Percentiles rank a stretch among this genome's conserved stretches.
phyloP scores from a whole-genome alignment of 2,329 filamentous ascomycete genomes.

The Ascochyta rabiei region DNA sequence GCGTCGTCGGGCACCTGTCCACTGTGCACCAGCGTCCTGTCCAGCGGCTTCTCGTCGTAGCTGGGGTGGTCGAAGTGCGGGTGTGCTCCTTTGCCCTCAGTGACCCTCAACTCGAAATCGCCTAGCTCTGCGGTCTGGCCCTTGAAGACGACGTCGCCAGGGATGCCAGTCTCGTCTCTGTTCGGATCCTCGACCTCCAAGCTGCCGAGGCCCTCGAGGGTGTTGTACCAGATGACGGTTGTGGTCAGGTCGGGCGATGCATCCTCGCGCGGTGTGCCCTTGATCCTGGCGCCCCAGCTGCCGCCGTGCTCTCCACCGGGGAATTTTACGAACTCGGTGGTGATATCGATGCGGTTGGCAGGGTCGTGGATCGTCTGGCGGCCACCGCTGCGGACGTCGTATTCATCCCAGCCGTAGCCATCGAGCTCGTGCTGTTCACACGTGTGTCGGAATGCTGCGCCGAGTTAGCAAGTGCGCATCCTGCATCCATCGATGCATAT shows the following conservation, averaged over 20 bases:
- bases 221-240: conserved; percentile 80
- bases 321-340: conserved; percentile 91
- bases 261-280: conserved; percentile 76
- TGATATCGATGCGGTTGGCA: conserved; percentile 86
- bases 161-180: conserved; percentile 54
- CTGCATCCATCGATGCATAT: conserved; percentile 14
- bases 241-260: conserved; percentile 71
- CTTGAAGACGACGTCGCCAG: conserved; percentile 69
- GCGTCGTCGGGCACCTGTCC: conserved; percentile 68
- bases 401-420: conserved; percentile 98
- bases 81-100: conserved; percentile 69
- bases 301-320: conserved; percentile 85
- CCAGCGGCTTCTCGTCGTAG: conserved; percentile 71
- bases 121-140: conserved; percentile 77
- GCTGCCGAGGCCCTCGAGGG: conserved; percentile 75
- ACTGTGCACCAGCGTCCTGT: conserved; percentile 77
- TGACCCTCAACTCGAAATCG: conserved; percentile 78
- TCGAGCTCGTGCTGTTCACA: conserved; percentile 96
- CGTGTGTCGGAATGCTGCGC: conserved; percentile 82
- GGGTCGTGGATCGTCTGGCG: conserved; percentile 90
- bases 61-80: conserved; percentile 66
- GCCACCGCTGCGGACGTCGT: conserved; percentile 86
- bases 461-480: conserved; percentile 17
- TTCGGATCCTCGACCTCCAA: conserved; percentile 65
- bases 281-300: conserved; percentile 89